Conservation (phyloP, 768 basidiomycete genomes). For the Cystobasidiopsis lactophilus region DNA sequence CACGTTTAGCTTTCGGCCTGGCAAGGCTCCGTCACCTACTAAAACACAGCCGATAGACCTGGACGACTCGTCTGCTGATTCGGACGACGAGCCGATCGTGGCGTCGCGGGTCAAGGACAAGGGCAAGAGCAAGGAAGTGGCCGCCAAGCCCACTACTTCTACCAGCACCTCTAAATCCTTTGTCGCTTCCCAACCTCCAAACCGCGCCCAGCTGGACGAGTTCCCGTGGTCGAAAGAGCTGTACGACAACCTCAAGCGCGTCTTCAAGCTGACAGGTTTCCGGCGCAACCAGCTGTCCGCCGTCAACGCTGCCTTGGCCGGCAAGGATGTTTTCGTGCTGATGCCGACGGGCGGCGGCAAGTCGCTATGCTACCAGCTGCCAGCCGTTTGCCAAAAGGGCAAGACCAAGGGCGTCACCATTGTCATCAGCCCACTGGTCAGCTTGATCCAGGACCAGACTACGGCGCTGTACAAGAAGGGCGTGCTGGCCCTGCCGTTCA, state of each 20-base stretch:
- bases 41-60: too few species aligned
- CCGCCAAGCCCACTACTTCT: too few species aligned
- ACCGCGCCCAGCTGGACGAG: too few species aligned
- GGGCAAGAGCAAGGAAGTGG: too few species aligned
- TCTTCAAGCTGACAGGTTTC: slow-evolving; percentile 48
- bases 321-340: slow-evolving; percentile 72
- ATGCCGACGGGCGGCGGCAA: slow-evolving; percentile 52
- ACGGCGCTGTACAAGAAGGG: slow-evolving; percentile 39
- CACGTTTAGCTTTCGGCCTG: too few species aligned
- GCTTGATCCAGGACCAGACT: slow-evolving; percentile 80
- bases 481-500: slow-evolving; percentile 49
- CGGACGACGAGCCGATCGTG: too few species aligned
- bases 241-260: slow-evolving; percentile 31
- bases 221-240: slow-evolving; percentile 30
- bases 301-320: slow-evolving; percentile 53
- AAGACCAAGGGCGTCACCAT: slow-evolving; percentile 61
- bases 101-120: too few species aligned
- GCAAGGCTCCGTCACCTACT: too few species aligned
- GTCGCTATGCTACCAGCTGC: slow-evolving; percentile 39
- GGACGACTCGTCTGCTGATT: too few species aligned
- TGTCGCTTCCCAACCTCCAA: too few species aligned
- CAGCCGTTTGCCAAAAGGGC: slow-evolving; percentile 54
- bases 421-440: slow-evolving; percentile 69
- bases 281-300: slow-evolving; percentile 69
- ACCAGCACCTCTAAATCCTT: too few species aligned